Base-by-base conservation (phyloP, 176 grass and related monocot species). In the Musa schizocarpa region DNA sequence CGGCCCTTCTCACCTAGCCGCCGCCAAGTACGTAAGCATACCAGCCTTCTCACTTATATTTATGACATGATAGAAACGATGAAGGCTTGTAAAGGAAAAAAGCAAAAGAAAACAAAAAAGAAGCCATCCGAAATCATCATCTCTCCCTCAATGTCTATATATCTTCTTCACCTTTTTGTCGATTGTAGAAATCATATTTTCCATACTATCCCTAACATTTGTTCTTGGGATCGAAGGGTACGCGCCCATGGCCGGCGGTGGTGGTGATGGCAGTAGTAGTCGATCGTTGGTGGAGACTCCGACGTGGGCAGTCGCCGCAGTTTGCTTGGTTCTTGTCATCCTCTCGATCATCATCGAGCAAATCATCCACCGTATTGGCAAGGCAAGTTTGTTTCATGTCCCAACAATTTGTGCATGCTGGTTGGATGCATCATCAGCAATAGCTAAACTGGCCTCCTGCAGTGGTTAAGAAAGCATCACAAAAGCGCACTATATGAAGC, bases 231-330 rank as follows among this genome's bases (percentile, higher is more conserved):
- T 34, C 34, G 23, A 65, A 65, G 62, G 62, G 1, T 63, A 63
- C 17, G 19, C 19, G 29, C 13, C 17, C 9, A 77, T 77, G 75
- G 75, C 75, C 4, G 49, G 43, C 5, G 75, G 75, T 9, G 74
- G 58, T 23, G 74, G 74, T 17, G 54, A 22, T 25, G 63, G 1
- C 25, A 25, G 34, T 29, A 13, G 20, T 11, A 24, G 72, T 13
- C 61, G 75, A 21, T 65, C 75, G 29, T 25, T 77, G 59, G 75
- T 65, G 75, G 61, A 53, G 49, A 77, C 75, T 12, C 5, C 75
- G 75, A 77, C 75, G 13, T 77, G 75, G 75, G 75, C 75, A 0
- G 75, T 77, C n/a, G 43, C 75, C 29, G 61, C 17, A n/a, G 75
- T 77, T 43, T 77, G 61, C 75, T 25, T 77, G 19, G 48, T 65